Evolutionary conservation across 805 yeast genomes (phyloP).

Genomic region (Candida berthetii): DNA sequence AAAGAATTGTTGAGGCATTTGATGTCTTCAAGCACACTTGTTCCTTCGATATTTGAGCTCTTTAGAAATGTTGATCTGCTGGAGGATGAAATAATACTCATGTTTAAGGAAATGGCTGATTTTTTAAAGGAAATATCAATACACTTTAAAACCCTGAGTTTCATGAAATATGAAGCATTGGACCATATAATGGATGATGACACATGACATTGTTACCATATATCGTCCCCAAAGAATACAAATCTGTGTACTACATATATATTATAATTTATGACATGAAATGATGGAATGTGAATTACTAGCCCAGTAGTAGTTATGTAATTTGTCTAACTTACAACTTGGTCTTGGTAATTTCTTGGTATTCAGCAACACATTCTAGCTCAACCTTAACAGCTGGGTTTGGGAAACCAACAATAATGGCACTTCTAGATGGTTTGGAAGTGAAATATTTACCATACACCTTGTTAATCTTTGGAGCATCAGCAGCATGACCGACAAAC

Average conservation of each 20-base stretch:
- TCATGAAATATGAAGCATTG: neutral
- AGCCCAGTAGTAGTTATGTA: no score
- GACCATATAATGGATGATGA: no score
- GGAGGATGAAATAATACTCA: slow-evolving; percentile 5
- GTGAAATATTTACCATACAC: slow-evolving; percentile 41
- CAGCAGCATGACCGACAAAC: slow-evolving; percentile 37
- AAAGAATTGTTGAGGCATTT: slow-evolving; percentile 5
- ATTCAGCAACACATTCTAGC: slow-evolving; percentile 40
- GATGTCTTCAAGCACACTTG: slow-evolving; percentile 2
- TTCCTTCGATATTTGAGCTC: slow-evolving; percentile 5
- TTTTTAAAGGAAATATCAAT: slow-evolving; percentile 1
- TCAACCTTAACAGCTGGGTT: slow-evolving; percentile 44
- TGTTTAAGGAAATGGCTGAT: slow-evolving; percentile 3
- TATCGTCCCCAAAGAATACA: no score
- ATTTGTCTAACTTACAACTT: slow-evolving; percentile 5
- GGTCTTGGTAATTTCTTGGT: slow-evolving; percentile 6
- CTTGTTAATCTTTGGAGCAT: slow-evolving; percentile 36
- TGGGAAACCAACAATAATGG: slow-evolving; percentile 46
- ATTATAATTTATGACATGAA: no score
- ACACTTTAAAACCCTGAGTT: neutral
- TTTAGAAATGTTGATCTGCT: slow-evolving; percentile 7
- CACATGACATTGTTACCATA: no score
- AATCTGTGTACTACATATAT: no score
- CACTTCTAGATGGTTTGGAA: slow-evolving; percentile 46
- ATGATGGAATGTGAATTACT: no score